These are phyloP conservation scores for Ceratocystiopsis brevicomis DNA, from an alignment of 2,329 filamentous ascomycete genomes.

Conservation along the genomic window DNA sequence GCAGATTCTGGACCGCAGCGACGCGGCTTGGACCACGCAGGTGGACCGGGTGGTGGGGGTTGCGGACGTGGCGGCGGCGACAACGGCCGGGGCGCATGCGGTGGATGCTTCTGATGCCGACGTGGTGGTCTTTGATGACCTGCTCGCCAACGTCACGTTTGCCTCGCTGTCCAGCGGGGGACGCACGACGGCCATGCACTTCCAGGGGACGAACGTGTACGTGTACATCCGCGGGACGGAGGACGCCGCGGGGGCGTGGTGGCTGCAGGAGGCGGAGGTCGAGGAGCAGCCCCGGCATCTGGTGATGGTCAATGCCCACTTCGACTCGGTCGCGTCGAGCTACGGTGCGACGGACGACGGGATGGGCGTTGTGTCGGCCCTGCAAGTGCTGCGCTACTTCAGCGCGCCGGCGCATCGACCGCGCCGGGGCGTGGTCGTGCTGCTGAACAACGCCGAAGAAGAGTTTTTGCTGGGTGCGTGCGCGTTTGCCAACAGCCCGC, in stretches of 20 bases:
- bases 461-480: conserved; percentile 76
- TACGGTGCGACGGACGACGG: conserved; percentile 91
- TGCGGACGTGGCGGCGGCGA: neutral
- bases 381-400: conserved; percentile 79
- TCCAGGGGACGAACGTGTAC: conserved; percentile 82
- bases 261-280: conserved; percentile 25
- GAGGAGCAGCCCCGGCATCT: conserved; percentile 38
- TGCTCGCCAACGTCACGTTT: conserved; percentile 58
- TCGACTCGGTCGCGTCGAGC: conserved; percentile 75
- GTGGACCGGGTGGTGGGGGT: conserved; percentile 3
- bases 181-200: conserved; percentile 42
- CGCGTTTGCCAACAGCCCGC: conserved; percentile 66
- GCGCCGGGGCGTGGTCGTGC: conserved; percentile 58
- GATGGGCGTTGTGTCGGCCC: conserved; percentile 66
- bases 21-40: conserved; percentile 27
- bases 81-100: neutral
- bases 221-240: conserved; percentile 74
- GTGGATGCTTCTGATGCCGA: conserved; percentile 11
- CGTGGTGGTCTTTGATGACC: conserved; percentile 56
- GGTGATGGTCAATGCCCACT: conserved; percentile 86
- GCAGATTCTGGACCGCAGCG: conserved; percentile 47
- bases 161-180: conserved; percentile 18
- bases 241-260: conserved; percentile 57
- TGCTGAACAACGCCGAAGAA: conserved; percentile 93
- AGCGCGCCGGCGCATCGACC: conserved; percentile 53